Evolutionary conservation across 495 filamentous ascomycete species (phyloP), one percentile per base, ranked within the genome.

Genomic region (Oidiodendron maius): DNA sequence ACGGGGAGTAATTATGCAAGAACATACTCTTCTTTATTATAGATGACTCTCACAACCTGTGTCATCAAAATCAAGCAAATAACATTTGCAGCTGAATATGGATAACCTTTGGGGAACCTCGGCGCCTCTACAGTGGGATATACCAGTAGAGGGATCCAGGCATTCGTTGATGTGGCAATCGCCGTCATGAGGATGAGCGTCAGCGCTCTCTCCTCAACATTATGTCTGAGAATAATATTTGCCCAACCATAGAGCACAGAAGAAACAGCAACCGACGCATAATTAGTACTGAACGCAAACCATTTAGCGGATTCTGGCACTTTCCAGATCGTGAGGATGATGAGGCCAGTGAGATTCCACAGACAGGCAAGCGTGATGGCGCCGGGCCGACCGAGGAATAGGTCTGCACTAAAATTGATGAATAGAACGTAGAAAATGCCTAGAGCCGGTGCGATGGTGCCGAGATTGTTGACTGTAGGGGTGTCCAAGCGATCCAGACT

Each of bases 151-250:
- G 48, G 38, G 1, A 53, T 51, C 68, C 70, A 73, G 1, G 66
- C 66, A 41, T 66, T 67, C 9, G 71, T 44, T 8, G 66, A 64
- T 34, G 66, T 66, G 1, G 66, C 67, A 60, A 73, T 62, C 52
- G 64, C 54, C 36, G 70, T 71, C 68, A 73, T 71, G 12, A 63
- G 43, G 6, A 46, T 66, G 3, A 66, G 59, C 4, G 53, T 50
- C 18, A 61, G 20, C 15, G 45, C 17, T 24, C 57, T 32, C 30
- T 59, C 44, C n/a, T 23, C 30, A 2, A 26, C 13, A 23, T 50
- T 32, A 18, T 51, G 52, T 15, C 48, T 30, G 5, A 52, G 43
- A 13, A 53, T 56, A 26, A 46, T 38, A 23, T 59, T 59, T 9
- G 53, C 32, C 53, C 55, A 62, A 10, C 60, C 56, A 21, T 60